Conservation (phyloP, 495 filamentous ascomycete species). For the Neurospora sp. region DNA sequence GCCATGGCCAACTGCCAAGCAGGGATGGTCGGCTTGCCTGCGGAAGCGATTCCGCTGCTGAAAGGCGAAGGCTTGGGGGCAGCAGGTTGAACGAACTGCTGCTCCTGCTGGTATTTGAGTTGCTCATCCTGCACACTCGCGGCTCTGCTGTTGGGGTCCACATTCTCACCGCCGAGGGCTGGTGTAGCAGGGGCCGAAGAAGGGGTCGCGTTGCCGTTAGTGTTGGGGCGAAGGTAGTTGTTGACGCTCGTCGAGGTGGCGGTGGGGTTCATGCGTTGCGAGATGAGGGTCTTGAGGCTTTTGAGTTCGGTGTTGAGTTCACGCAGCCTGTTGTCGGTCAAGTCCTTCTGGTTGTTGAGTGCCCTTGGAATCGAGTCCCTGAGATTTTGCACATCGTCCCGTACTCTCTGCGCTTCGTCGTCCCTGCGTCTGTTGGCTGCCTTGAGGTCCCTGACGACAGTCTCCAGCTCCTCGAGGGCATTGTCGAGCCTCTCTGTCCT, state of each 20-base stretch:
- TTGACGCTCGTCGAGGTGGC: slow-evolving; percentile 25
- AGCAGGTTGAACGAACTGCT: slow-evolving; percentile 3
- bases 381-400: slow-evolving; percentile 76
- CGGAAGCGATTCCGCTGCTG: slow-evolving; percentile 22
- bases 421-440: slow-evolving; percentile 66
- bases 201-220: slow-evolving; percentile 24
- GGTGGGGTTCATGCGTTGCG: slow-evolving; percentile 59
- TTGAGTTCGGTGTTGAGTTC: slow-evolving; percentile 83
- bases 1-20: slow-evolving; percentile 79
- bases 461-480: slow-evolving; percentile 74
- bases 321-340: slow-evolving; percentile 66
- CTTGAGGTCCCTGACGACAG: slow-evolving; percentile 71
- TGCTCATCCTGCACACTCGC: slow-evolving; percentile 28
- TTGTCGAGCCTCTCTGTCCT: slow-evolving; percentile 78
- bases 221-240: slow-evolving; percentile 25
- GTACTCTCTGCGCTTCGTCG: slow-evolving; percentile 71
- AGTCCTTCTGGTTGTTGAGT: slow-evolving; percentile 74
- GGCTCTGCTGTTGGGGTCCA: slow-evolving; percentile 6
- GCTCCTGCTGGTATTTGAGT: slow-evolving; percentile 25
- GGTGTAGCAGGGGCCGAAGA: slow-evolving; percentile 21
- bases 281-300: slow-evolving; percentile 81
- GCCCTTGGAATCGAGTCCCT: slow-evolving; percentile 81
- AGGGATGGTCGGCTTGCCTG: slow-evolving; percentile 63
- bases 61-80: slow-evolving; percentile 26
- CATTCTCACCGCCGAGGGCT: slow-evolving; percentile 17